Conservation (phyloP, 441 rosid species). For the Raphanus hybrid region DNA sequence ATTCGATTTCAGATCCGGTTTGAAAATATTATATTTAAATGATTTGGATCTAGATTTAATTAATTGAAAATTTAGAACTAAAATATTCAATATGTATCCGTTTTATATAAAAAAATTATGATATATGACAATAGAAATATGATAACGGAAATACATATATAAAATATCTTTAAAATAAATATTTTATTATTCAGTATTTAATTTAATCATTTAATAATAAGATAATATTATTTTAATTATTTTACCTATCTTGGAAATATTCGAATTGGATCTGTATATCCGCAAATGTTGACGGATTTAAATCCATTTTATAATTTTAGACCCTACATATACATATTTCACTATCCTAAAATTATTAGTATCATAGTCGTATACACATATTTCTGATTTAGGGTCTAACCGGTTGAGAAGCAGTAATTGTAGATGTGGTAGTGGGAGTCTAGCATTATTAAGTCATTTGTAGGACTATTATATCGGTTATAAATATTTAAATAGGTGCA, state of each 20-base stretch:
- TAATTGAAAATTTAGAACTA: neutral
- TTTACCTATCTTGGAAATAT: neutral
- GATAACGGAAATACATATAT: neutral
- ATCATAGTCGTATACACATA: neutral
- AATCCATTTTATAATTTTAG: neutral
- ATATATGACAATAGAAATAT: neutral
- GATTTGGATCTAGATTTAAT: neutral
- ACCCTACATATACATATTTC: neutral
- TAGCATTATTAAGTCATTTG: too few relatives aligned
- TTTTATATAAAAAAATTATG: too few relatives aligned
- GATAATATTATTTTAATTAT: neutral
- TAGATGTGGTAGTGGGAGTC: too few relatives aligned
- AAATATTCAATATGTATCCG: neutral
- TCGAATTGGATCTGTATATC: neutral
- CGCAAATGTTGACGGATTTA: slow-evolving; percentile 1
- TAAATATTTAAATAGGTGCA: too few relatives aligned
- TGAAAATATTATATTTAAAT: neutral
- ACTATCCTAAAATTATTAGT: neutral
- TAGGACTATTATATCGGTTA: too few relatives aligned
- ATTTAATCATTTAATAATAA: too few relatives aligned
- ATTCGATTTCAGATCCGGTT: neutral
- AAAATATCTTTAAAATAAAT: neutral
- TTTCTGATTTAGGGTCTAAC: too few relatives aligned
- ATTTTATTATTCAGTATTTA: neutral
- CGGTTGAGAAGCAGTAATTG: too few relatives aligned